phyloP scores from a whole-genome alignment of 2,329 filamentous ascomycete species.

The Madurella fahalii region DNA sequence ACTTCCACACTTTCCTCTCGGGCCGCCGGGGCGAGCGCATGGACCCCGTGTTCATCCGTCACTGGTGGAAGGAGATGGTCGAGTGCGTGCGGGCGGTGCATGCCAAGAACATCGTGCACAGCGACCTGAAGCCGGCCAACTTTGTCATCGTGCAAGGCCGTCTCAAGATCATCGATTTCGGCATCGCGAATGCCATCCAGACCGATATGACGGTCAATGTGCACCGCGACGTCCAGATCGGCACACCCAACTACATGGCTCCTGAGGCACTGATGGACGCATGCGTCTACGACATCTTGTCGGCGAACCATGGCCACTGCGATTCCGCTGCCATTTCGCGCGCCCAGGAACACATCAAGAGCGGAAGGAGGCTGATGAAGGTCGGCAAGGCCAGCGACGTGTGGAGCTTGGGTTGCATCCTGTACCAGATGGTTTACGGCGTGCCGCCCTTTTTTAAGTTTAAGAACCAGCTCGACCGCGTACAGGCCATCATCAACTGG shows the following conservation, averaged over 20 bases:
- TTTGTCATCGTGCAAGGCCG: constrained; percentile 89
- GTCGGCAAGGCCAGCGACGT: constrained; percentile 93
- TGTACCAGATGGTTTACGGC: constrained; percentile 99
- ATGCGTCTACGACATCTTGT: constrained; percentile 49
- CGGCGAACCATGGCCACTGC: constrained; percentile 37
- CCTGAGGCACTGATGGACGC: constrained; percentile 89
- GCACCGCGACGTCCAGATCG: constrained; percentile 90
- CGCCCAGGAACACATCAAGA: constrained; percentile 31
- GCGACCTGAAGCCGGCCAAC: constrained; percentile 94
- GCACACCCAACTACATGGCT: constrained; percentile 98
- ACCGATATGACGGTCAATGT: constrained; percentile 95
- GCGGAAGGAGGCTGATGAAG: constrained; percentile 75
- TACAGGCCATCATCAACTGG: constrained; percentile 81
- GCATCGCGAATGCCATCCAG: constrained; percentile 95
- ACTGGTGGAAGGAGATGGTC: constrained; percentile 99
- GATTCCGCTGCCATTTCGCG: constrained; percentile 35
- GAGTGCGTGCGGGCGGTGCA: constrained; percentile 91
- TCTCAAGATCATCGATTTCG: constrained; percentile 96
- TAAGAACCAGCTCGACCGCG: constrained; percentile 76
- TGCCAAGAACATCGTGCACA: constrained; percentile 87
- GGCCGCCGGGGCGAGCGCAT: constrained; percentile 70
- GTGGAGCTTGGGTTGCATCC: constrained; percentile 92
- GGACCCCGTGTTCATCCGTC: constrained; percentile 88
- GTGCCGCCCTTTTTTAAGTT: constrained; percentile 93
- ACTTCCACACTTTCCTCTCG: constrained; percentile 81